Evolutionary conservation across 2,329 filamentous ascomycete genomes (phyloP), one percentile per base, ranked within the genome.

Genomic region (Alternaria angustiovoidea): DNA sequence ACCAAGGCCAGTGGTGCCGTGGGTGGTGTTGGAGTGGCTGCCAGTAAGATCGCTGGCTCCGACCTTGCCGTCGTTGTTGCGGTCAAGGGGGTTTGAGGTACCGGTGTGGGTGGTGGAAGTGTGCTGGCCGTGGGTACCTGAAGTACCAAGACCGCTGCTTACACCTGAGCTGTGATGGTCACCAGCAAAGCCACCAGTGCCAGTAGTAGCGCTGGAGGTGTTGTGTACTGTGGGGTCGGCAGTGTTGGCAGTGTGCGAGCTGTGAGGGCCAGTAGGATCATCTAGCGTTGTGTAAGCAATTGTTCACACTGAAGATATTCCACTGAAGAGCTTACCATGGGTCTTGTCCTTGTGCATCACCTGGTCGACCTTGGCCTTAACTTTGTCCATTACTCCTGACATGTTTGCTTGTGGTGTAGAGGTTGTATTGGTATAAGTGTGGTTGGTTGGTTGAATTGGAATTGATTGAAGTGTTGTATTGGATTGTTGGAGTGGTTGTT

Each of bases 321-420:
- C 4, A 42, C 20, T 24, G 22, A 22, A 22, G 4, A 24, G 20
- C 68, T 58, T 55, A 71, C 67, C 62, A 59, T 68, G 64, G 28
- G 61, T 66, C 65, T 75, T 73, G 66, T 78, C 72, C 70, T 77
- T 76, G 68, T 76, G 75, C 51, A 77, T 70, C 59, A 74, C 70
- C 36, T 73, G 61, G 61, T 78, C 75, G 68, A 77, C 75, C 75
- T 76, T 78, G 54, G 70, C 69, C 73, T 77, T 78, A 66, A 78
- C 70, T 68, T 78, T 77, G 3, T 78, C 73, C 38, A 78, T 71
- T 44, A 66, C 49, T 58, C 72, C 71, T 42, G 72, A 48, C 72
- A 75, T 75, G 61, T 56, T 71, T 61, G 57, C 42, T 60, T 54
- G 46, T 57, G 41, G 42, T 65, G 55, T 65, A 44, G 60, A 48